Base-by-base conservation (phyloP, 176 grass and related monocot genomes). In the Aegilops umbellulata region DNA sequence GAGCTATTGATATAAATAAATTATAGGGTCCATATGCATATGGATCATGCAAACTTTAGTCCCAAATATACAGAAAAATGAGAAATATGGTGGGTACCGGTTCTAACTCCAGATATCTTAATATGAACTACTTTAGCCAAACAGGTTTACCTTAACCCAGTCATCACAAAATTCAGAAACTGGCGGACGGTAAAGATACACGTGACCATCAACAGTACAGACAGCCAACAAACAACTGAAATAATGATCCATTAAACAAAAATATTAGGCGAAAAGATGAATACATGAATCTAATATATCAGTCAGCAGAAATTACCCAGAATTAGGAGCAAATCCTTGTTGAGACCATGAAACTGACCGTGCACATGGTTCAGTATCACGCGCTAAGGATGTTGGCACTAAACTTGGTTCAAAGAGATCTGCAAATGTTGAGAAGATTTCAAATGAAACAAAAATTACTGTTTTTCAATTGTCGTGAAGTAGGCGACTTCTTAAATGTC, bases 341-440 rank as follows among this genome's bases (percentile, higher is more conserved):
- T 89, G 76, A 74, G 95, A 98, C 95, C 95, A 98, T 74, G 93
- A 92, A 84, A 98, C 88, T 19, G 95, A 98, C 47, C 85, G 91
- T 26, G 70, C 89, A 78, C 91, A 92, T 47, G 91, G 89, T 83
- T 89, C 88, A 44, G 49, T 84, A 79, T 93, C 87, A 83, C 87
- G 87, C 7, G 89, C 89, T 38, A 98, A 93, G 72, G 76, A 93
- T 51, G 87, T 95, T 34, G 95, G 83, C 80, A 98, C 78, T 51
- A 98, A 82, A 76, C 91, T 95, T 76, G 95, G 89, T 25, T 84
- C 89, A 74, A 98, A 74, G 49, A 95, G 89, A 73, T 95, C 95
- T 97, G 92, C 90, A 92, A 86, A 31, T 12, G 16, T 22, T 31
- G 46, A 53, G 24, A 76, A 76, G 3, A 53, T 32, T 77, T 57